Evolutionary conservation across 495 filamentous ascomycete species (phyloP).

Genomic region (Penicillium desertorum): DNA sequence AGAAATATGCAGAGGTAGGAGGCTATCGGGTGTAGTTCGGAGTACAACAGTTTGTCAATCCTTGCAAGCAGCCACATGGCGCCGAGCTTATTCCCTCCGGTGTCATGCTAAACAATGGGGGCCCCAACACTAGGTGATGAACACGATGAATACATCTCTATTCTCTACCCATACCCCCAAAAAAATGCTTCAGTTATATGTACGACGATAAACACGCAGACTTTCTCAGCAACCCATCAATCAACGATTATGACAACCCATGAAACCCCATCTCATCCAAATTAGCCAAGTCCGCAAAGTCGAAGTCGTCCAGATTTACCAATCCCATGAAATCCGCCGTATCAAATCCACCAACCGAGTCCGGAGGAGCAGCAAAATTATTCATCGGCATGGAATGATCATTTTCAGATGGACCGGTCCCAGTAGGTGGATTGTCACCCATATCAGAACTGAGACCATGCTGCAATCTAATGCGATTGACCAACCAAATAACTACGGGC

Average conservation of each 20-base stretch:
- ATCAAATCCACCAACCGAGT: neutral
- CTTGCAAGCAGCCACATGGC: too few relatives aligned
- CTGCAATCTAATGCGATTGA: neutral
- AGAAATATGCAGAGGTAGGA: too few relatives aligned
- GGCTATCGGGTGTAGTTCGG: too few relatives aligned
- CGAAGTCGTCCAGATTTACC: neutral
- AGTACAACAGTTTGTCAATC: too few relatives aligned
- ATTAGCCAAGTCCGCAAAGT: neutral
- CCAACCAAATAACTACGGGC: neutral
- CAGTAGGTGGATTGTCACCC: neutral
- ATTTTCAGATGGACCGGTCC: neutral
- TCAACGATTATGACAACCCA: neutral
- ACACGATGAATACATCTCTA: too few relatives aligned
- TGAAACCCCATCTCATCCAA: neutral
- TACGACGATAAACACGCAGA: too few relatives aligned
- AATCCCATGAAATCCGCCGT: neutral
- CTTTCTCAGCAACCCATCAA: neutral
- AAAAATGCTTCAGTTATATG: too few relatives aligned
- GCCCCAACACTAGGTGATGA: too few relatives aligned
- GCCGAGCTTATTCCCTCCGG: too few relatives aligned
- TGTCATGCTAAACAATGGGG: too few relatives aligned
- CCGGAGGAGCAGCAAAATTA: neutral
- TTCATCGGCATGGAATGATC: neutral
- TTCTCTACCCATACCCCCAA: too few relatives aligned
- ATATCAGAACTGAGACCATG: neutral